Percentiles rank a stretch among this genome's conserved stretches.
These are phyloP conservation scores for Trichocladium antarcticum DNA, from an alignment of 495 filamentous ascomycete genomes.

Conservation along the genomic window DNA sequence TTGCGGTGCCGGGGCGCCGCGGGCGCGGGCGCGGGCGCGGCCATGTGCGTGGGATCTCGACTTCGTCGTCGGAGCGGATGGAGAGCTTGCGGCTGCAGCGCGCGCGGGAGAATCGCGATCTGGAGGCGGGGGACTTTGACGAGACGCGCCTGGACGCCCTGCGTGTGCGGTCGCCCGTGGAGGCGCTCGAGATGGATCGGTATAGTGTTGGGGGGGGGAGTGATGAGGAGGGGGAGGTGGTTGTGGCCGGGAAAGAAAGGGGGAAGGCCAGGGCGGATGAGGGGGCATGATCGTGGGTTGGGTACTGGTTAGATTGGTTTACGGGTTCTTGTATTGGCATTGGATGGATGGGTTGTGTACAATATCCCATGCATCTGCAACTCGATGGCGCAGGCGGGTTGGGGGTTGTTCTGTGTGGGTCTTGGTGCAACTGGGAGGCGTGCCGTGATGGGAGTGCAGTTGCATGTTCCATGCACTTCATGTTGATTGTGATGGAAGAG, in stretches of 20 bases:
- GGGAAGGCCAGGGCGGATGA: background rate
- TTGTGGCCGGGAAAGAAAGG: constrained; percentile 10
- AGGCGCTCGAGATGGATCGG: constrained; percentile 25
- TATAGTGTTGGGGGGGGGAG: constrained; percentile 52
- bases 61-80: background rate
- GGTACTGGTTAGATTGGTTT: background rate
- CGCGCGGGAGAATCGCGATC: background rate
- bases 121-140: constrained; percentile 48
- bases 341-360: no score
- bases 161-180: constrained; percentile 41
- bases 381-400: no score
- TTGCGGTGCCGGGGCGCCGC: constrained; percentile 18
- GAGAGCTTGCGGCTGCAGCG: background rate
- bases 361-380: no score
- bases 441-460: no score
- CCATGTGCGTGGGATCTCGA: no score
- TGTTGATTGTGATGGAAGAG: no score
- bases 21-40: no score
- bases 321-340: no score
- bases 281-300: background rate
- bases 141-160: constrained; percentile 77
- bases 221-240: constrained; percentile 39
- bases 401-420: no score
- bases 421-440: no score
- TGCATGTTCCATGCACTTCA: no score